These are phyloP conservation scores for Gossypium lobatum DNA, from an alignment of 441 rosid genomes.

Conservation along the genomic window DNA sequence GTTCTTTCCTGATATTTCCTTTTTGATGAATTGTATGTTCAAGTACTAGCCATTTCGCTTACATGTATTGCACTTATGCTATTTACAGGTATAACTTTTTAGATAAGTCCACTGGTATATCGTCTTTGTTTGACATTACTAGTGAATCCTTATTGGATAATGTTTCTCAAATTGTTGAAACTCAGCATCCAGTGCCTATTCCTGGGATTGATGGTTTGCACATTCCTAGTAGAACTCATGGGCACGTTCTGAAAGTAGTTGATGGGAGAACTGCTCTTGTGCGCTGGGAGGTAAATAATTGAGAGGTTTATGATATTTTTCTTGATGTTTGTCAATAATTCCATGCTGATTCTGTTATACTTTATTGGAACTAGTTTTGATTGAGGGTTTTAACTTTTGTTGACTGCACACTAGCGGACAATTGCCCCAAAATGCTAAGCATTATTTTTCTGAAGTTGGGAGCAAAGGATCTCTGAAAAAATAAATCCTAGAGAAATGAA, in stretches of 20 bases:
- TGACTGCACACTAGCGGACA: background rate
- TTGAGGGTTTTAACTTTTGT: background rate
- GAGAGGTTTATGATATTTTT: conserved; percentile 13
- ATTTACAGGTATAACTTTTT: conserved; percentile 77
- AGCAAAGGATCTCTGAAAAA: background rate
- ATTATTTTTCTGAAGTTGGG: background rate
- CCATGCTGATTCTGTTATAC: background rate
- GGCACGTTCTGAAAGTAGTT: conserved; percentile 58
- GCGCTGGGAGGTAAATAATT: conserved; percentile 86
- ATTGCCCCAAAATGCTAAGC: background rate
- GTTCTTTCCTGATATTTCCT: conserved; percentile 1
- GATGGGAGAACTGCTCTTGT: conserved; percentile 70
- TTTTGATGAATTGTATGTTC: conserved; percentile 6
- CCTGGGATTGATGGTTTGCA: conserved; percentile 79
- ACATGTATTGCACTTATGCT: conserved; percentile 11
- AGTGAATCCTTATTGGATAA: conserved; percentile 48
- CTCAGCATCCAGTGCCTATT: conserved; percentile 49
- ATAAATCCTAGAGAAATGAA: background rate
- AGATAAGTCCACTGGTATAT: conserved; percentile 82
- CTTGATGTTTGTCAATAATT: conserved; percentile 20
- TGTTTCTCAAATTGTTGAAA: conserved; percentile 63
- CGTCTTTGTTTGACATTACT: conserved; percentile 67
- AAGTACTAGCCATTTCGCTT: background rate
- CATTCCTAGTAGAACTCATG: conserved; percentile 75
- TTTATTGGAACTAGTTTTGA: background rate